A percentile compares a stretch with the other conserved stretches of the same genome.
Evolutionary conservation across 495 filamentous ascomycete genomes (phyloP).

Genomic region (Trichoderma virens): DNA sequence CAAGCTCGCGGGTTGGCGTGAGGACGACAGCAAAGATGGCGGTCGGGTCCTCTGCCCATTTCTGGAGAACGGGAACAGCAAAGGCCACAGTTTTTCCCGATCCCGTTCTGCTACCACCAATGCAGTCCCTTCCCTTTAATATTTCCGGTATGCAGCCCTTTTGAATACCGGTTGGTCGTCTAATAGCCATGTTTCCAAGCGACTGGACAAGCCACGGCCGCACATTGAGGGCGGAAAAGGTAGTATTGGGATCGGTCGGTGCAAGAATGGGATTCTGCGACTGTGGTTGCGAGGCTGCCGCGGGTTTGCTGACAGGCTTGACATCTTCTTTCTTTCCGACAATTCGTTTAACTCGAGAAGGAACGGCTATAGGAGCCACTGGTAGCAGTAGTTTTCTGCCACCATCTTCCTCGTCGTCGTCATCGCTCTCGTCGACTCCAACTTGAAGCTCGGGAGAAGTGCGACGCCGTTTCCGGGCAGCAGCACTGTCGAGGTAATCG

Average conservation of each 20-base stretch:
- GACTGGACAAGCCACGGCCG: slow-evolving; percentile 86
- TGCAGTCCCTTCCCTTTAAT: slow-evolving; percentile 81
- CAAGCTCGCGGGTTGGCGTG: slow-evolving; percentile 88
- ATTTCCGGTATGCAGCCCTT: slow-evolving; percentile 86
- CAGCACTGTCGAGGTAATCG: slow-evolving; percentile 39
- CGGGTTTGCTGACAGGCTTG: slow-evolving; percentile 11
- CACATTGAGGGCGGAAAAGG: slow-evolving; percentile 67
- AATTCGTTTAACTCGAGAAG: slow-evolving; percentile 42
- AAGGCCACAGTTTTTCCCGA: slow-evolving; percentile 99
- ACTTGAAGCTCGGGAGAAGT: slow-evolving; percentile 23
- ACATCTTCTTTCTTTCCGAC: slow-evolving; percentile 12
- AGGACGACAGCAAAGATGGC: slow-evolving; percentile 85
- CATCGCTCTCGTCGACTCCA: slow-evolving; percentile 1
- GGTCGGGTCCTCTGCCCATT: slow-evolving; percentile 85
- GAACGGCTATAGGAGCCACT: slow-evolving; percentile 30
- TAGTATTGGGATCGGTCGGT: slow-evolving; percentile 45
- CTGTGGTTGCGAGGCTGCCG: slow-evolving; percentile 15
- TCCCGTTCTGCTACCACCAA: slow-evolving; percentile 88
- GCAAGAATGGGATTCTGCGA: slow-evolving; percentile 22
- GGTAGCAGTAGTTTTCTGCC: slow-evolving; percentile 9
- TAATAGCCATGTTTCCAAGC: slow-evolving; percentile 79
- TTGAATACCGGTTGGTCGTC: slow-evolving; percentile 84
- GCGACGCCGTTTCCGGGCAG: slow-evolving; percentile 42
- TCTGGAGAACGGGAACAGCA: slow-evolving; percentile 84
- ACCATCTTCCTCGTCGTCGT: slow-evolving; percentile 15